These are phyloP conservation scores for Gynochthodes officinalis DNA, from an alignment of 257 asterid genomes.

Conservation along the genomic window DNA sequence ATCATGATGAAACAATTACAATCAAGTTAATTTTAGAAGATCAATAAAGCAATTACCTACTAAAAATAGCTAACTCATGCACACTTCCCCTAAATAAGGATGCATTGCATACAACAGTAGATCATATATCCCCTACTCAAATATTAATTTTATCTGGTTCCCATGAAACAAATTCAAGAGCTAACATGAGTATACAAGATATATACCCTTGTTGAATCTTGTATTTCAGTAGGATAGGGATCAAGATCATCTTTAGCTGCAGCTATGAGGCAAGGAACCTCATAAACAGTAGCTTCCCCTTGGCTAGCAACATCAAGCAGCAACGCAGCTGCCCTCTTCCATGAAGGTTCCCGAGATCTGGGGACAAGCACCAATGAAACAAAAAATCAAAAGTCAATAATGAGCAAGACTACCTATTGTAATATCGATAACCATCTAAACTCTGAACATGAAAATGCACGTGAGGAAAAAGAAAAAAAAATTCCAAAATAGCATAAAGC, in stretches of 20 bases:
- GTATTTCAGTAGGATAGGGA: slow-evolving; percentile 76
- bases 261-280: slow-evolving; percentile 92
- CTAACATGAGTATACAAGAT: slow-evolving; percentile 7
- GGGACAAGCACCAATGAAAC: slow-evolving; percentile 9
- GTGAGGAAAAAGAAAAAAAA: background rate
- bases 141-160: no score
- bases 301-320: slow-evolving; percentile 88
- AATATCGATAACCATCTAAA: background rate
- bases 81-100: background rate
- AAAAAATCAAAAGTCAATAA: slow-evolving; percentile 7
- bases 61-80: no score
- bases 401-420: background rate
- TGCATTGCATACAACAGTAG: background rate
- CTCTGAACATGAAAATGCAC: background rate
- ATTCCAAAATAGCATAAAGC: background rate
- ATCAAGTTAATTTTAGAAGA: background rate
- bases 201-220: slow-evolving; percentile 89
- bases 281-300: slow-evolving; percentile 89
- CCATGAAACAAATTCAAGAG: background rate
- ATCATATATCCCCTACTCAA: background rate
- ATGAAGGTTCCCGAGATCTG: slow-evolving; percentile 75
- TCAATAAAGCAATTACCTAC: background rate
- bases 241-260: slow-evolving; percentile 94
- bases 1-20: background rate
- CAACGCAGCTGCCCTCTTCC: slow-evolving; percentile 84